Evolutionary conservation across 1,284 basidiomycete genomes (phyloP), one percentile per base, ranked within the genome.

Genomic region (Microbotryum saponariae): DNA sequence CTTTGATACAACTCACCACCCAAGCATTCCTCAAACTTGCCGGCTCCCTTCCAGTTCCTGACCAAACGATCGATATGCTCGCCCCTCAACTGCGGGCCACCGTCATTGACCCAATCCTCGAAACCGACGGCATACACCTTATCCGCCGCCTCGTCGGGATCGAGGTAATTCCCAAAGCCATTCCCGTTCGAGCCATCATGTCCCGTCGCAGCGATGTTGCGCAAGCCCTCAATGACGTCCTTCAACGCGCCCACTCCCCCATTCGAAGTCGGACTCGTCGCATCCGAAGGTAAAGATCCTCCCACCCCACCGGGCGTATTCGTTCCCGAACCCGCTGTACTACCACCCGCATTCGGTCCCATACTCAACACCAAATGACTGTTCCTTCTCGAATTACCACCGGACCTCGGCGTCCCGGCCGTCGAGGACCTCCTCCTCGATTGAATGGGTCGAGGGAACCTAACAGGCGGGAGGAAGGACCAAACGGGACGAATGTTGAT

Each of bases 1-100:
- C 8, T 42, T 42, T 18, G 14, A 16, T 42, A 10, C 4, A 4
- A 69, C 76, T 59, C 52, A 77, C 77, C 77, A 31, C 71, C 75
- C 18, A 79, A 67, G n/a, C 71, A 71, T 12, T 73, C 73, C 16
- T 58, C 51, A 59, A 79, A 80, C 51, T 68, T 65, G 2, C 76
- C 76, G 18, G 65, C 62, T 23, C 70, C 64, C 54, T 71, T 76
- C 78, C 78, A 78, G 10, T 64, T 65, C 53, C 69, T 64, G 3
- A 73, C 73, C 6, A 75, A 57, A 3, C 70, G 63, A 20, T 75
- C 74, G 31, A 79, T 70, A 33, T 75, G 74, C 60, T 69, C 67
- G 12, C 66, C 62, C 57, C 78, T 67, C 29, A 59, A 66, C 21
- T 72, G 70, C 4, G 52, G 50, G 0, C 74, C 75, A 16, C 66